Evolutionary conservation across 2,329 filamentous ascomycete genomes (phyloP).

Genomic region (Hymenoscyphus infarciens): DNA sequence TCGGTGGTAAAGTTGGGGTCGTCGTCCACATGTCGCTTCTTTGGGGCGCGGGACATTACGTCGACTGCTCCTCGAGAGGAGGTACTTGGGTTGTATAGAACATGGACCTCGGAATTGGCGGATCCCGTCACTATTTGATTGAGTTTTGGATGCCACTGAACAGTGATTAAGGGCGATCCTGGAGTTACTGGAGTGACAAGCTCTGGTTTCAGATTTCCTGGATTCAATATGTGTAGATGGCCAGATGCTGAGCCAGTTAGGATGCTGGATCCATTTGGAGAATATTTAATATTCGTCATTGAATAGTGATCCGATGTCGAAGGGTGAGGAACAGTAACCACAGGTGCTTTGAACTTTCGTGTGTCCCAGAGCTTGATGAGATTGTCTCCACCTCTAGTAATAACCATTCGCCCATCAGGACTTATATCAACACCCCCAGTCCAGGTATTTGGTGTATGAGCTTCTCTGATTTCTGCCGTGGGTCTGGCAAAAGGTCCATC

Average conservation of each 20-base stretch:
- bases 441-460: conserved; percentile 81
- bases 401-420: conserved; percentile 81
- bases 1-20: conserved; percentile 85
- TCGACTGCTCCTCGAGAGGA: conserved; percentile 79
- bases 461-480: conserved; percentile 76
- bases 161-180: conserved; percentile 74
- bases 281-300: conserved; percentile 85
- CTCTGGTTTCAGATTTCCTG: conserved; percentile 82
- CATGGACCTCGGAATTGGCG: conserved; percentile 81
- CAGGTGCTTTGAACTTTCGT: conserved; percentile 86
- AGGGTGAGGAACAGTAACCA: conserved; percentile 72
- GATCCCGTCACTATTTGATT: conserved; percentile 96
- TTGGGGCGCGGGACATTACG: conserved; percentile 89
- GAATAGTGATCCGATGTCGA: conserved; percentile 83
- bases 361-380: conserved; percentile 96
- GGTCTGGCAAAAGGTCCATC: conserved; percentile 83
- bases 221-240: conserved; percentile 87
- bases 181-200: conserved; percentile 86
- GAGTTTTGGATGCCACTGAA: conserved; percentile 89
- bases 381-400: conserved; percentile 87
- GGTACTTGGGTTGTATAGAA: conserved; percentile 84
- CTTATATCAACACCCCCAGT: conserved; percentile 91
- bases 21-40: conserved; percentile 93
- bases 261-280: conserved; percentile 77
- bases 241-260: conserved; percentile 85